Base-by-base conservation (phyloP, 78 protist genomes). In the Dictyostelium brefeldianum region DNA sequence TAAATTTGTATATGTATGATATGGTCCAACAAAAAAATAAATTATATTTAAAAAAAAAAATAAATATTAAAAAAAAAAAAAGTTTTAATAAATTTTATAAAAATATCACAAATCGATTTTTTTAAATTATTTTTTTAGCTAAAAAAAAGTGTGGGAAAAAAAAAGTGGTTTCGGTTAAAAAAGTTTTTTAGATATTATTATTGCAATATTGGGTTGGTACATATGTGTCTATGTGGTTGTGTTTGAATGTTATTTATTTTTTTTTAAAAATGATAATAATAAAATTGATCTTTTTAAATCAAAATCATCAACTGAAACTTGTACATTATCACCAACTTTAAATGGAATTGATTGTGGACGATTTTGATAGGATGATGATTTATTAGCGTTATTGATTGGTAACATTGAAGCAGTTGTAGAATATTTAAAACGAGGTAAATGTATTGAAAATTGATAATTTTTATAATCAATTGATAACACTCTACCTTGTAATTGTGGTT, bases 221-320 rank as follows among this genome's bases (percentile, higher is more conserved):
- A n/a, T n/a, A n/a, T n/a, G n/a, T n/a, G n/a, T n/a, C n/a, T n/a
- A n/a, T n/a, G n/a, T n/a, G n/a, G n/a, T n/a, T n/a, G n/a, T n/a
- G n/a, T n/a, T n/a, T n/a, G n/a, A n/a, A n/a, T n/a, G n/a, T n/a
- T n/a, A n/a, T n/a, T n/a, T n/a, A 17, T 29, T 31, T 43, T 8
- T 71, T 43, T 31, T 36, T 73, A 43, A n/a, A 43, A 73, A 73
- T 18, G 50, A 43, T 47, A 43, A 73, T 43, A 15, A 9, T n/a
- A 73, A 73, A 46, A 43, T 11, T 7, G n/a, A 36, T 18, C 7
- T 78, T 31, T 51, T 36, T 54, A 78, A 51, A 78, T 78, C 29
- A 36, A 54, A 54, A 4, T 51, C 31, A 36, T 78, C 83, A 31
- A 78, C 70, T 6, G 83, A 25, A 3, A 78, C 69, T 20, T 29